Evolutionary conservation across 371 early-diverging fungal species (phyloP).

Genomic region (Dichotomocladium elegans): DNA sequence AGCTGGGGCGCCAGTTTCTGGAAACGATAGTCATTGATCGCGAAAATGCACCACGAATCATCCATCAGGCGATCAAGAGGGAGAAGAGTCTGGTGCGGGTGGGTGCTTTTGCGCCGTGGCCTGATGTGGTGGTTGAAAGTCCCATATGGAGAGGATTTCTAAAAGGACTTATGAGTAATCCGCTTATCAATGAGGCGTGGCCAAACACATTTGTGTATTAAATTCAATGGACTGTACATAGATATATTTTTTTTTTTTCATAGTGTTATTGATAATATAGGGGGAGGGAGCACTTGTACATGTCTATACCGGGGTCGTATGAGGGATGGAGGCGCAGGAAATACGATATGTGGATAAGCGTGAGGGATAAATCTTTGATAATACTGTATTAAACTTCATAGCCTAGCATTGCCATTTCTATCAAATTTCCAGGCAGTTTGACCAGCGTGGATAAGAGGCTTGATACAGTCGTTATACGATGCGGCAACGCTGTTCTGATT

Average conservation of each 20-base stretch:
- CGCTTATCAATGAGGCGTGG: slow-evolving; percentile 42
- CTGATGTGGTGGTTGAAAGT: slow-evolving; percentile 25
- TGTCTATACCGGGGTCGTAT: too few relatives aligned
- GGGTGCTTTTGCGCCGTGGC: slow-evolving; percentile 26
- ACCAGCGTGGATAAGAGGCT: slow-evolving; percentile 45
- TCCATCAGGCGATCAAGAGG: slow-evolving; percentile 9
- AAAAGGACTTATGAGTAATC: slow-evolving; percentile 49
- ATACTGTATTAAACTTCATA: too few relatives aligned
- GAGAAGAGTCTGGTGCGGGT: slow-evolving; percentile 6
- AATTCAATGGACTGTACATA: too few relatives aligned
- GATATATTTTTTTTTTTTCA: too few relatives aligned
- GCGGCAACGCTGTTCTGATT: slow-evolving; percentile 47
- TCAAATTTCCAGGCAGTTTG: slow-evolving; percentile 28
- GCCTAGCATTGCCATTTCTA: slow-evolving; percentile 29
- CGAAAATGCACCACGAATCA: slow-evolving; percentile 10
- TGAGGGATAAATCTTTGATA: too few relatives aligned
- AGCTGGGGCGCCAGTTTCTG: slow-evolving; percentile 25
- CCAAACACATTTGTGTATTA: slow-evolving; percentile 30
- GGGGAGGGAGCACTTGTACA: too few relatives aligned
- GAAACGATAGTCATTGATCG: slow-evolving; percentile 26
- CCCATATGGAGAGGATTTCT: slow-evolving; percentile 46
- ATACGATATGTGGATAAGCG: too few relatives aligned
- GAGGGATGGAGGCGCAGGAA: too few relatives aligned
- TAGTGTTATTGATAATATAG: too few relatives aligned
- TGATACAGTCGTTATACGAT: slow-evolving; percentile 54